Conservation (phyloP, 257 asterid genomes). For the Scutellaria minor region DNA sequence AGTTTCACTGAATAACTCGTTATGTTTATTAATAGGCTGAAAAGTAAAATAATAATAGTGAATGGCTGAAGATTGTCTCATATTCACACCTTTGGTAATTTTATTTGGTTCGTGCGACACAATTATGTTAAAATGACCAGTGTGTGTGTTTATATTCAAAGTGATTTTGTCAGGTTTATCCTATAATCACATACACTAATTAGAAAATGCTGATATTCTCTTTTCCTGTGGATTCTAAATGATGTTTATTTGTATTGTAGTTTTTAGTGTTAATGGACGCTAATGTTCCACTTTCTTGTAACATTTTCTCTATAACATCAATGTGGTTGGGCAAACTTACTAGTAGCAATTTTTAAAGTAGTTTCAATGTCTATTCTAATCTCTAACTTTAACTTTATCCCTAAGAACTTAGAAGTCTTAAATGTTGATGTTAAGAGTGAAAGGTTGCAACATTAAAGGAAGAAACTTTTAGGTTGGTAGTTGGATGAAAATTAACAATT, state of each 20-base stretch:
- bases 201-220: not conserved
- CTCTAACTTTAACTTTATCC: too few relatives aligned
- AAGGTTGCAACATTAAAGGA: not conserved
- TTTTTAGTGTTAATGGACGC: not conserved
- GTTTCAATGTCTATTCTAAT: too few relatives aligned
- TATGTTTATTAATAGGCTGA: not conserved
- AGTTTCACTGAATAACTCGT: not conserved
- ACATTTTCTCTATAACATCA: not conserved
- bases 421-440: not conserved
- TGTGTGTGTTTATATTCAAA: not conserved
- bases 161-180: not conserved
- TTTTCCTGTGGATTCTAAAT: not conserved
- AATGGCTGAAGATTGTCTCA: not conserved
- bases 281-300: not conserved
- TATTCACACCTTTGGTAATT: not conserved
- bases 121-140: not conserved
- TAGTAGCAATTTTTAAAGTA: too few relatives aligned
- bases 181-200: not conserved
- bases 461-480: not conserved
- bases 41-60: not conserved
- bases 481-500: not conserved
- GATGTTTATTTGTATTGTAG: not conserved
- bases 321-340: not conserved
- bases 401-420: too few relatives aligned
- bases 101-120: not conserved